Conservation (phyloP, 139 green algal genomes). For the Tetraselmis chui region DNA sequence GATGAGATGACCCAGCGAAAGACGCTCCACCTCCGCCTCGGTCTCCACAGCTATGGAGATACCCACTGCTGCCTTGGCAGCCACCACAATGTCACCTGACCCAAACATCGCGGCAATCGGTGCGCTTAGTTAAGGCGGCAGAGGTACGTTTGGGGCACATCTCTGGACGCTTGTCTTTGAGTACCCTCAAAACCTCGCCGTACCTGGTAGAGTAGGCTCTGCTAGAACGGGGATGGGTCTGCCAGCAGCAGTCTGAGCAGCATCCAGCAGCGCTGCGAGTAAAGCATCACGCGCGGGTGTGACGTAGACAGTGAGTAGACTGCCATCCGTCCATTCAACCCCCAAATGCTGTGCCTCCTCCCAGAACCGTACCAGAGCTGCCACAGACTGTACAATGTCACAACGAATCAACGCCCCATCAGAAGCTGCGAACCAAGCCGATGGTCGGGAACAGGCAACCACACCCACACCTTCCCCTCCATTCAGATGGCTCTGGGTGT, state of each 20-base stretch:
- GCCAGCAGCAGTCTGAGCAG: slow-evolving; percentile 38
- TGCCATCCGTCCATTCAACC: slow-evolving; percentile 67
- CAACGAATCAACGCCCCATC: too few relatives aligned
- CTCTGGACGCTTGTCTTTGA: too few relatives aligned
- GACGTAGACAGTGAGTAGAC: slow-evolving; percentile 44
- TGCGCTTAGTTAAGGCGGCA: too few relatives aligned
- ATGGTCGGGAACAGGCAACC: too few relatives aligned
- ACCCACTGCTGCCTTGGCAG: neutral
- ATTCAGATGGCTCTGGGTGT: too few relatives aligned
- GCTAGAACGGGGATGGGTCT: neutral
- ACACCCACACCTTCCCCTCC: too few relatives aligned
- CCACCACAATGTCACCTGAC: neutral
- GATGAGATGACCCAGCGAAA: neutral
- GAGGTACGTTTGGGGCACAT: too few relatives aligned
- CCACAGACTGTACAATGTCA: slow-evolving; percentile 24
- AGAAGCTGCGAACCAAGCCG: too few relatives aligned
- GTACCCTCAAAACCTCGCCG: neutral
- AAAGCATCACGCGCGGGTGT: slow-evolving; percentile 58
- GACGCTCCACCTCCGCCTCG: neutral
- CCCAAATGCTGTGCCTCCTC: slow-evolving; percentile 65
- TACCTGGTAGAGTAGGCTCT: neutral
- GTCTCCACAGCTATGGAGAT: neutral
- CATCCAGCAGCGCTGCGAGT: slow-evolving; percentile 57
- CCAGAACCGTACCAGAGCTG: slow-evolving; percentile 34
- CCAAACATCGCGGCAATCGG: too few relatives aligned